Base-by-base conservation (phyloP, 208 protist species). In the Crithidia thermophila region DNA sequence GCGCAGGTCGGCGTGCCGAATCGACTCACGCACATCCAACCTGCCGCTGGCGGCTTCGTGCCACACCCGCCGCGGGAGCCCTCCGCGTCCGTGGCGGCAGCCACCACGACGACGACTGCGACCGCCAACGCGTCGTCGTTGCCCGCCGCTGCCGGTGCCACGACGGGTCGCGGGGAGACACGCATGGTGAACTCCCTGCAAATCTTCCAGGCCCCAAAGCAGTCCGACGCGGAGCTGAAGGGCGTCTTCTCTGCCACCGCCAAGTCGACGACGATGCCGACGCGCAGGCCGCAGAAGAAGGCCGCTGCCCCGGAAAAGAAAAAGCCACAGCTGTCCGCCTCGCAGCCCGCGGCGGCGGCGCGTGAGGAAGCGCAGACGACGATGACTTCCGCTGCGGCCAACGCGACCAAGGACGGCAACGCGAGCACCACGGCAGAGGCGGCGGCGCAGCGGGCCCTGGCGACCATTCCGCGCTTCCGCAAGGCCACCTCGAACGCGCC, bases 401-500 rank as follows among this genome's bases (percentile, higher is more conserved):
- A 50, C 25, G 23, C 40, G 21, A 5, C 23, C 11, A 39, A 43
- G 14, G 39, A 39, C 28, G 16, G 45, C 10, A 20, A 11, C 40
- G 14, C 30, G 50, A 49, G 20, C 43, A n/a, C n/a, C n/a, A 60
- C 62, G 2, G 46, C 62, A 4, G 70, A 69, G 55, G 36, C 13
- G 13, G 62, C 70, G 34, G 60, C 58, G 40, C 23, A 49, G 58
- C 73, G 49, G 40, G 57, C 37, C 45, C 52, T 56, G 31, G 69
- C 66, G 31, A 69, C 70, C 45, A 90, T 96, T 27, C 88, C 91
- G 25, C 75, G 70, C 31, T 97, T 95, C 58, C 72, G 72, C 56
- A 94, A 94, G 77, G 2, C 84, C 3, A 78, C 87, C 14, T 91
- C 87, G 13, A 94, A 93, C 75, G 77, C 92, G 21, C 89, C 89